Conservation (phyloP, 2,329 filamentous ascomycete species). For the Cercospora berteroae region DNA sequence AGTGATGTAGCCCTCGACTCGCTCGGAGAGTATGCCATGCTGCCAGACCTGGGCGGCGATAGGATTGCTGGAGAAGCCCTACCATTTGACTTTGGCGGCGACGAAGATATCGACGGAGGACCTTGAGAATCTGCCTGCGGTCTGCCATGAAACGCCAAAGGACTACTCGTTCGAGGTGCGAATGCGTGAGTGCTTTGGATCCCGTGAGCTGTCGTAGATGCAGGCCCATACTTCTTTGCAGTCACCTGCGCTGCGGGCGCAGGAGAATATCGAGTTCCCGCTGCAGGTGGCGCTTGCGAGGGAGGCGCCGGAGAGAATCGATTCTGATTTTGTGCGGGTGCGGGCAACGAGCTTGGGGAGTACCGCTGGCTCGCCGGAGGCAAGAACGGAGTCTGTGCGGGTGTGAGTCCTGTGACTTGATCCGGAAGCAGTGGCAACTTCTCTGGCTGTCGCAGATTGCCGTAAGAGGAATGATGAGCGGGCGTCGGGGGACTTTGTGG, state of each 20-base stretch:
- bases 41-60: conserved; percentile 25
- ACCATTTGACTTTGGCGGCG: conserved; percentile 40
- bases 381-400: conserved; percentile 15
- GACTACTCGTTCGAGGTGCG: conserved; percentile 64
- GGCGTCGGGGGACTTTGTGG: conserved; percentile 25
- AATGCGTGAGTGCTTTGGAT: conserved; percentile 49
- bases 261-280: conserved; percentile 58
- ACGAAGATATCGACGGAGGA: conserved; percentile 30
- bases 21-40: conserved; percentile 23
- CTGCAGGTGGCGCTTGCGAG: conserved; percentile 42
- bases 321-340: conserved; percentile 20
- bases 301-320: conserved; percentile 32
- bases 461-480: conserved; percentile 29
- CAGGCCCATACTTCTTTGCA: conserved; percentile 41
- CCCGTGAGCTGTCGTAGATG: conserved; percentile 34
- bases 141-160: conserved; percentile 54
- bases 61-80: conserved; percentile 20
- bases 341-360: conserved; percentile 29
- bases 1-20: conserved; percentile 42
- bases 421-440: conserved; percentile 41
- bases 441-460: conserved; percentile 43
- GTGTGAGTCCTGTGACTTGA: conserved; percentile 34
- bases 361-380: conserved; percentile 27
- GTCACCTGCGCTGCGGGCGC: conserved; percentile 44
- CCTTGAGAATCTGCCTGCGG: conserved; percentile 28